These are phyloP conservation scores for Lolium perenne DNA, from an alignment of 176 grass and related monocot genomes.

Conservation along the genomic window DNA sequence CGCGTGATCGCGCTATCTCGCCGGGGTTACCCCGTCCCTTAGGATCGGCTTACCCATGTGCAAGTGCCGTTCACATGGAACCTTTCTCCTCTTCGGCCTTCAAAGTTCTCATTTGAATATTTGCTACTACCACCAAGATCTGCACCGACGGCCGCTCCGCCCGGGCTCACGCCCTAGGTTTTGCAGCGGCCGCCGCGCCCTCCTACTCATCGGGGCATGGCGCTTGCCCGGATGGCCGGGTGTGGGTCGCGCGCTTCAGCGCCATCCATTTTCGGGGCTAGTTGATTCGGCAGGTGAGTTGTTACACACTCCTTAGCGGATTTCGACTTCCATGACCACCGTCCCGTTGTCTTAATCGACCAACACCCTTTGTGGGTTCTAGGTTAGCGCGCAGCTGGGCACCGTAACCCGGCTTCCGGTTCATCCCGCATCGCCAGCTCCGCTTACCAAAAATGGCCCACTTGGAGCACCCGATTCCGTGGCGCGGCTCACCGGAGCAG, in stretches of 20 bases:
- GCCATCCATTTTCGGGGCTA: slow-evolving; percentile 78
- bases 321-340: slow-evolving; percentile 65
- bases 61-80: slow-evolving; percentile 75
- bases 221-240: background rate
- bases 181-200: slow-evolving; percentile 56
- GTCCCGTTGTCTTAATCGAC: slow-evolving; percentile 53
- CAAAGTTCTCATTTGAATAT: slow-evolving; percentile 84
- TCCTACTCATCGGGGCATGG: too few species aligned
- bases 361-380: slow-evolving; percentile 69
- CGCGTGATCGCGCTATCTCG: slow-evolving; percentile 38
- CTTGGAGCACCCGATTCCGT: slow-evolving; percentile 52
- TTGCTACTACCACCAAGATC: slow-evolving; percentile 80
- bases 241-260: slow-evolving; percentile 12
- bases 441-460: slow-evolving; percentile 67
- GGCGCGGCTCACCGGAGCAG: slow-evolving; percentile 34
- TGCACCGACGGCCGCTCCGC: slow-evolving; percentile 63
- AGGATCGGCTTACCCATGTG: slow-evolving; percentile 69
- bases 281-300: slow-evolving; percentile 87
- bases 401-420: slow-evolving; percentile 29
- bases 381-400: slow-evolving; percentile 48
- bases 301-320: slow-evolving; percentile 76
- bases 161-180: slow-evolving; percentile 61
- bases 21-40: slow-evolving; percentile 77
- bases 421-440: slow-evolving; percentile 59
- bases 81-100: slow-evolving; percentile 73